Percentiles rank a stretch among this genome's conserved stretches.
Evolutionary conservation across 345 rosid species (phyloP).

Genomic region (Eucalyptus marginata): DNA sequence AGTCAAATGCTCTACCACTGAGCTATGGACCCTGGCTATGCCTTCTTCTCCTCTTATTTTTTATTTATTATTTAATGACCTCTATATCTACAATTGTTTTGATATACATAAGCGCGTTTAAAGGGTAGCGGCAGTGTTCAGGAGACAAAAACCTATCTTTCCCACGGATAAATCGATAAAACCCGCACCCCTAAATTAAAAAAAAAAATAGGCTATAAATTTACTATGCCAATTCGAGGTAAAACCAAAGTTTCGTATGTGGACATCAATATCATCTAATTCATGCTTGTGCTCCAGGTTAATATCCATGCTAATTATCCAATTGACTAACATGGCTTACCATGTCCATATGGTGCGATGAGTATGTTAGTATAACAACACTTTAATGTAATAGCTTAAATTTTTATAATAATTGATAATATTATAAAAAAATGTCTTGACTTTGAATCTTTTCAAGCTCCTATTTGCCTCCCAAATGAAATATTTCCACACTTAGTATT

Average conservation of each 20-base stretch:
- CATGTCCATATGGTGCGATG: not conserved
- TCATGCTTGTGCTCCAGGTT: not conserved
- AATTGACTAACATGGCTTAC: not conserved
- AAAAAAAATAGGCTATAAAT: not conserved
- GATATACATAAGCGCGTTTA: not conserved
- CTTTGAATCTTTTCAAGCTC: too few relatives aligned
- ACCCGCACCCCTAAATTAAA: not conserved
- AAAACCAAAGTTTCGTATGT: not conserved
- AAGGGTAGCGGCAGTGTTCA: not conserved
- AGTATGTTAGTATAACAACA: not conserved
- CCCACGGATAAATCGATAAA: not conserved
- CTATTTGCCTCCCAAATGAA: too few relatives aligned
- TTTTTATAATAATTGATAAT: too few relatives aligned
- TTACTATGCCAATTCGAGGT: not conserved
- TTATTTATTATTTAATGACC: fast-evolving
- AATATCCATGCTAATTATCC: not conserved
- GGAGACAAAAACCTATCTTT: not conserved
- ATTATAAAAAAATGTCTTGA: too few relatives aligned
- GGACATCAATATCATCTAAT: not conserved
- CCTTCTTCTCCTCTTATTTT: fast-evolving
- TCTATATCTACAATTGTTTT: not conserved
- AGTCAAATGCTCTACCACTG: conserved; percentile 90
- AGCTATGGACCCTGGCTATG: conserved; percentile 39
- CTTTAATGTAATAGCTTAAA: too few relatives aligned
- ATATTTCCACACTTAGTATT: too few relatives aligned